Percentiles rank a stretch among this genome's conserved stretches.
Conservation (phyloP, 495 filamentous ascomycete genomes). For the Penicillium paradoxum region DNA sequence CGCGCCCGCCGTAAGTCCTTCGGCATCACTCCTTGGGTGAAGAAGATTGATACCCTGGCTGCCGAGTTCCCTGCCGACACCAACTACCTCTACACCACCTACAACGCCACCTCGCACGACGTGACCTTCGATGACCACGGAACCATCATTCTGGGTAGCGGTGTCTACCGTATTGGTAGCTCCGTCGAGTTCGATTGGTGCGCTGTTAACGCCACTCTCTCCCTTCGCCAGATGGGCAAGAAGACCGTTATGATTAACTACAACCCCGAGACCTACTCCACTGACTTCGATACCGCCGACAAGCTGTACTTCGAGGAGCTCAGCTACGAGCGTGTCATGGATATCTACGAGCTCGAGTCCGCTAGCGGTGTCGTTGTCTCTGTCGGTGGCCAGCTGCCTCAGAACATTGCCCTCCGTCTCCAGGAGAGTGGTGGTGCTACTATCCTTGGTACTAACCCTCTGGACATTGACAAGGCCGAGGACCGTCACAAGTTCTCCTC, state of each 20-base stretch:
- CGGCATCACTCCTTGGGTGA: slow-evolving; percentile 83
- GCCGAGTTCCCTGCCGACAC: slow-evolving; percentile 97
- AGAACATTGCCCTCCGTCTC: slow-evolving; percentile 94
- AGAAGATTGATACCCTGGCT: slow-evolving; percentile 96
- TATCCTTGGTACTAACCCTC: slow-evolving; percentile 84
- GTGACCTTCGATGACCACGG: slow-evolving; percentile 94
- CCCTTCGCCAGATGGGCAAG: slow-evolving; percentile 82
- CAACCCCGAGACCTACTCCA: slow-evolving; percentile 84
- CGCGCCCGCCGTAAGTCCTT: slow-evolving; percentile 80
- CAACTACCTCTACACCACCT: slow-evolving; percentile 97
- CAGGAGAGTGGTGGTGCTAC: slow-evolving; percentile 86
- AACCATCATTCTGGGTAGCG: slow-evolving; percentile 82
- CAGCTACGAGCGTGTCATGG: slow-evolving; percentile 96
- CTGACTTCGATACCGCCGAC: slow-evolving; percentile 92
- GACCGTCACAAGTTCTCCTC: slow-evolving; percentile 97
- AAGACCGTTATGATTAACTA: slow-evolving; percentile 99
- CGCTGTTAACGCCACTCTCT: slow-evolving; percentile 86
- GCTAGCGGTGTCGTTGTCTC: slow-evolving; percentile 89
- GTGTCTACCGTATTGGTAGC: slow-evolving; percentile 94
- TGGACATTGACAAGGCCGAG: slow-evolving; percentile 95
- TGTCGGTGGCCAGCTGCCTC: slow-evolving; percentile 91
- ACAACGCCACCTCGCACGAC: slow-evolving; percentile 94
- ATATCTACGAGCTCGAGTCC: slow-evolving; percentile 92
- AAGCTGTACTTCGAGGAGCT: slow-evolving; percentile 96
- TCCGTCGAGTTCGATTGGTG: slow-evolving; percentile 99